Base-by-base conservation (phyloP, 768 basidiomycete species). In the Neoboletus subvelutipes region DNA sequence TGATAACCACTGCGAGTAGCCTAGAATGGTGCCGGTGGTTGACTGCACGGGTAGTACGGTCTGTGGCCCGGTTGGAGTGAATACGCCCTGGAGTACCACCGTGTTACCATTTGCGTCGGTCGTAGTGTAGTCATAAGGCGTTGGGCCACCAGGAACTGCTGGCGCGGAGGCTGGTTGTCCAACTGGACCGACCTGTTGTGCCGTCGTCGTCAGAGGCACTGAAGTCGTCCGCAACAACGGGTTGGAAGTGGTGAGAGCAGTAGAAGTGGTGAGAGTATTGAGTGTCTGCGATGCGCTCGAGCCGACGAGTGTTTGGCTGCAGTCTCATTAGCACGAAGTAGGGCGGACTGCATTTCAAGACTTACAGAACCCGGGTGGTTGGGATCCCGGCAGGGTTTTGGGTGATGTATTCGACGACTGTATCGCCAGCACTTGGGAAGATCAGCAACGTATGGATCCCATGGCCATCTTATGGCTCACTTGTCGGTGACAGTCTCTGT, bases 51-150 rank as follows among this genome's bases (percentile, higher is more conserved):
- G 75, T 5, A 71, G 65, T 10, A 61, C 66, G 28, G 62, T 59
- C 18, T 57, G 56, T 52, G 75, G 72, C 0, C 58, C 71, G 8
- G 73, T 71, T 26, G 73, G 73, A 1, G 70, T 74, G 59, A 74
- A 74, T 37, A 62, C 47, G 49, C 64, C 73, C 36, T 60, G 39
- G 29, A 60, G 0, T 1, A 59, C 61, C 34, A 63, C 59, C 6
- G 65, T 56, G 36, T 74, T 34, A 6, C 74, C 73, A 22, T 45
- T 55, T 49, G 73, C 73, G 42, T 75, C 60, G 52, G 67, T 73
- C 0, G 83, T 84, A 31, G 81, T 83, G 59, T 83, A 83, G 2
- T 68, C 68, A 64, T 75, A 84, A 0, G 80, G 80, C 0, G 79
- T 83, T 29, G 77, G 76, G 2, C 77, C 82, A 7, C 78, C 77